phyloP scores from a whole-genome alignment of 192 early-diverging fungal genomes.

The Radiomyces spectabilis region DNA sequence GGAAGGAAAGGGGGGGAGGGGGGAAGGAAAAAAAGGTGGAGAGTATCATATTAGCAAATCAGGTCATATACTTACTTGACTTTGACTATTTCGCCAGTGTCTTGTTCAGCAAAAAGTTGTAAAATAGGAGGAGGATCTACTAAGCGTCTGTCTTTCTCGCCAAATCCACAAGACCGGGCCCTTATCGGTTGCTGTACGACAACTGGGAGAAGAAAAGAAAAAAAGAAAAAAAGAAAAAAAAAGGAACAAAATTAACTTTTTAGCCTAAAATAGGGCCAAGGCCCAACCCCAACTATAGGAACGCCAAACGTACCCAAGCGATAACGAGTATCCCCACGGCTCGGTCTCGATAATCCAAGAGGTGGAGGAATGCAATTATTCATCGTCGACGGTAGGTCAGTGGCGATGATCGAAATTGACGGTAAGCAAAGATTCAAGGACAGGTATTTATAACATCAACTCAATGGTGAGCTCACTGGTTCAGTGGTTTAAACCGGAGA shows the following conservation, averaged over 20 bases:
- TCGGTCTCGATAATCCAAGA: constrained; percentile 8
- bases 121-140: constrained; percentile 60
- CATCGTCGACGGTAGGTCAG: background rate
- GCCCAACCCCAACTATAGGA: background rate
- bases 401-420: background rate
- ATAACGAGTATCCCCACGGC: background rate
- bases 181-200: constrained; percentile 59
- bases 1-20: too few relatives aligned
- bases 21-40: too few relatives aligned
- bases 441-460: background rate
- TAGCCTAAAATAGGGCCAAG: background rate
- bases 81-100: too few relatives aligned
- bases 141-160: constrained; percentile 58
- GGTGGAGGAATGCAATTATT: constrained; percentile 5
- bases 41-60: too few relatives aligned
- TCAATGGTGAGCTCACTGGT: background rate
- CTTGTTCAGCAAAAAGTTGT: constrained; percentile 41
- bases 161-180: constrained; percentile 64
- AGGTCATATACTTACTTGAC: too few relatives aligned
- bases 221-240: background rate
- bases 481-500: background rate
- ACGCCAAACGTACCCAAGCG: background rate
- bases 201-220: background rate
- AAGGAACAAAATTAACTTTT: background rate
- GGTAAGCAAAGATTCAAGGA: background rate